Evolutionary conservation across 306 rosid genomes (phyloP).

Genomic region (Cicer chorassanicum): DNA sequence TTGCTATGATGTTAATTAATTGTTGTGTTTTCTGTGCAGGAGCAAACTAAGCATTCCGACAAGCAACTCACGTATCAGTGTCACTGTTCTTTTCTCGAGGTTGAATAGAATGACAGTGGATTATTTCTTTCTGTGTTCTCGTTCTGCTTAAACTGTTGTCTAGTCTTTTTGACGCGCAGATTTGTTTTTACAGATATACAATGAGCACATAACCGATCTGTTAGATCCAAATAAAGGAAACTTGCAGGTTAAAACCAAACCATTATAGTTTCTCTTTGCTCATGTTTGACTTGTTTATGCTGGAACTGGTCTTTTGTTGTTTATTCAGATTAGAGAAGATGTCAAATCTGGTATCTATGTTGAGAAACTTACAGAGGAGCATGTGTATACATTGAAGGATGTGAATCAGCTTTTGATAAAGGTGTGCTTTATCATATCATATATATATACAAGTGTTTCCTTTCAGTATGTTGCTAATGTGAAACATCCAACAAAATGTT

Average conservation of each 20-base stretch:
- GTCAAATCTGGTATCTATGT: conserved; percentile 95
- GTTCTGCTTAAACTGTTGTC: conserved; percentile 29
- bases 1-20: conserved; percentile 28
- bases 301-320: conserved; percentile 18
- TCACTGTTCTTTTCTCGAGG: conserved; percentile 89
- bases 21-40: conserved; percentile 54
- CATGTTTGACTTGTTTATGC: conserved; percentile 22
- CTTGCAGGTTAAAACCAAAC: conserved; percentile 62
- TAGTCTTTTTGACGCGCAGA: conserved; percentile 38
- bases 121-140: conserved; percentile 27
- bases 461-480: conserved; percentile 9
- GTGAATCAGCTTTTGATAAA: conserved; percentile 70
- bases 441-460: background rate
- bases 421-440: conserved; percentile 55
- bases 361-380: conserved; percentile 84
- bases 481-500: background rate
- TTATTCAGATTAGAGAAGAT: conserved; percentile 84
- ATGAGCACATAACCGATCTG: conserved; percentile 88
- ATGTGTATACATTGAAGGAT: conserved; percentile 65
- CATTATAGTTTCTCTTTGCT: background rate
- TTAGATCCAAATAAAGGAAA: conserved; percentile 82
- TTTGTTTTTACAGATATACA: conserved; percentile 76
- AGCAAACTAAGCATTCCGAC: conserved; percentile 77
- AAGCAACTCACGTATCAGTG: conserved; percentile 78
- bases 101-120: conserved; percentile 40